Evolutionary conservation across 164 flowering plant genomes (phyloP), one percentile per base, ranked within the genome.

Genomic region (Annona squamosa): DNA sequence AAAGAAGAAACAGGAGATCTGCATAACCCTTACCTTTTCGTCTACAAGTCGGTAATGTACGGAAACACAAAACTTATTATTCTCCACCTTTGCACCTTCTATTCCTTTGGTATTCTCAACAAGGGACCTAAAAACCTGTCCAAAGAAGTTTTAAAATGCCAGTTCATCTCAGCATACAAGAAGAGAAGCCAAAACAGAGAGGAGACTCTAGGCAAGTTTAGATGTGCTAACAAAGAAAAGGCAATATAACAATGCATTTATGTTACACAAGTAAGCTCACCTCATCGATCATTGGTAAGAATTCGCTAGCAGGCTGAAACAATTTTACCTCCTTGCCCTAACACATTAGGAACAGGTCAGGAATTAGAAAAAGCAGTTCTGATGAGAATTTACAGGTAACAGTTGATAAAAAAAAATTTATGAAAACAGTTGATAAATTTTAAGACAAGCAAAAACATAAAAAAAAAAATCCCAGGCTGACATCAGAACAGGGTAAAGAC

Each of bases 11-110:
- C 9, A 12, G 7, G 12, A 43, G 48, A 17, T 41, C 46, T 6
- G n/a, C 3, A 43, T 3, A 75, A 37, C n/a, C 41, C 61, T 70
- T 78, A 96, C 99, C 87, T 93, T 86, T 84, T 89, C 95, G 47
- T 93, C 94, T 70, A 93, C 98, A 72, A 89, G 88, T 48, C 99
- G 92, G 69, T 93, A 96, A 89, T 96, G 99, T 80, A 96, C 95
- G 81, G 98, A 91, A 70, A 81, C 85, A 78, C 99, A 96, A 85
- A 96, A 96, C 79, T 91, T 96, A 75, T 93, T 88, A 74, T 92
- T 87, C 85, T 96, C 99, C 59, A 93, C 95, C 75, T 85, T 91
- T 71, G 91, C 87, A 45, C 99, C 99, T 80, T 83, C 69, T 64
- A 95, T 93, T 26, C 69, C 90, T 77, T 85, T 86, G 16, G 94